Evolutionary conservation across 306 rosid species (phyloP).

Genomic region (Begonia loranthoides): DNA sequence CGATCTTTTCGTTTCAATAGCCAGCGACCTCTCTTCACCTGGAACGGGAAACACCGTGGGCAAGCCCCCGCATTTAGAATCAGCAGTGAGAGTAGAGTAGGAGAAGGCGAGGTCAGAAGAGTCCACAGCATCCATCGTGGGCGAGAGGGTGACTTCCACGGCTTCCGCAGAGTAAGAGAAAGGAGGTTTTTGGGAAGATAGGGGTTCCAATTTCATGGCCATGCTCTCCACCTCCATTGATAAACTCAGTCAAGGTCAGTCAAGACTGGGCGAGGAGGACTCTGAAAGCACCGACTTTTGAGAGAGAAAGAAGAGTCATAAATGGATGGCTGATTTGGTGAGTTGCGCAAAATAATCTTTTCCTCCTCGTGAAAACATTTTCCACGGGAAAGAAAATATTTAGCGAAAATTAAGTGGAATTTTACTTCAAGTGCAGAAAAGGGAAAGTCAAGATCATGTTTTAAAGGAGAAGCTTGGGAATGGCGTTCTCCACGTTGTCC

Average conservation of each 20-base stretch:
- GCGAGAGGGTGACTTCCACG: conserved; percentile 7
- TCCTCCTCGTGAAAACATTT: too few species aligned
- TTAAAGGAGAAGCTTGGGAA: too few species aligned
- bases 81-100: background rate
- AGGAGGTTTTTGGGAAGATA: conserved; percentile 8
- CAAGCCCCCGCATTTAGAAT: conserved; percentile 1
- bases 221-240: conserved; percentile 35
- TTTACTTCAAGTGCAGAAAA: too few species aligned
- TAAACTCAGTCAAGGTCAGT: background rate
- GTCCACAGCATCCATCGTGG: background rate
- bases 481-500: too few species aligned
- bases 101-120: background rate
- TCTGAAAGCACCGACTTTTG: too few species aligned
- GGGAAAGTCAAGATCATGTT: too few species aligned
- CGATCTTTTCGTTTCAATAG: conserved; percentile 2
- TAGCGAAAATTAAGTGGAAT: too few species aligned
- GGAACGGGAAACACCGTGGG: background rate
- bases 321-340: too few species aligned
- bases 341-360: too few species aligned
- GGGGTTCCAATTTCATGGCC: conserved; percentile 16
- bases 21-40: conserved; percentile 5
- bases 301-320: too few species aligned
- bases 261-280: too few species aligned
- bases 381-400: too few species aligned
- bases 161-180: conserved; percentile 20